Evolutionary conservation across 2,329 filamentous ascomycete species (phyloP).

Genomic region (Fusarium mangiferae): DNA sequence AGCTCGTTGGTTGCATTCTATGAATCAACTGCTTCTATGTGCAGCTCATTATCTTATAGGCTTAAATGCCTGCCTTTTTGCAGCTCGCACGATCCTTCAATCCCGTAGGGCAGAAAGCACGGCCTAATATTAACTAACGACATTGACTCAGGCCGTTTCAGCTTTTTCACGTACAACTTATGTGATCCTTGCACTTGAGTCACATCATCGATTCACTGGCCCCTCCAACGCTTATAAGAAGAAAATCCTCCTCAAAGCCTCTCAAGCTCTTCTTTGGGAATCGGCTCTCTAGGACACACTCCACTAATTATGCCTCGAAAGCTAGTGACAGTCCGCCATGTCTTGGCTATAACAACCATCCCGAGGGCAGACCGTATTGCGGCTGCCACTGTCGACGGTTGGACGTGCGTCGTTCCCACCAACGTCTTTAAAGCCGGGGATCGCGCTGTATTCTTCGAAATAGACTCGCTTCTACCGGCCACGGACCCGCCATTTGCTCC

Average conservation of each 20-base stretch:
- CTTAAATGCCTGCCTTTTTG: not conserved
- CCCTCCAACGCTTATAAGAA: not conserved
- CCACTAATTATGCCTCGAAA: conserved; percentile 32
- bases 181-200: conserved; percentile 10
- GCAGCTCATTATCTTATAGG: not conserved
- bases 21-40: not conserved
- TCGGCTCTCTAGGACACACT: not conserved
- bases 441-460: conserved; percentile 37
- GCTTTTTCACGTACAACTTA: not conserved
- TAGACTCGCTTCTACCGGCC: conserved; percentile 38
- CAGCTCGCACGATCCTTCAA: not conserved
- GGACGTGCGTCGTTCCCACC: conserved; percentile 35
- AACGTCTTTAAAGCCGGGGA: conserved; percentile 29
- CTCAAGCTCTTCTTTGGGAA: not conserved
- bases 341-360: conserved; percentile 33
- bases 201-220: conserved; percentile 10
- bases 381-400: conserved; percentile 35
- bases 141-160: conserved; percentile 3
- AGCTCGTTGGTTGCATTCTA: not conserved
- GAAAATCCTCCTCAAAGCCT: not conserved
- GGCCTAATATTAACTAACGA: not conserved
- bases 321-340: conserved; percentile 36
- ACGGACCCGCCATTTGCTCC: conserved; percentile 32
- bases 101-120: not conserved
- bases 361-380: conserved; percentile 32